phyloP scores from a whole-genome alignment of 2,329 filamentous ascomycete species.

The Colletotrichum lentis region DNA sequence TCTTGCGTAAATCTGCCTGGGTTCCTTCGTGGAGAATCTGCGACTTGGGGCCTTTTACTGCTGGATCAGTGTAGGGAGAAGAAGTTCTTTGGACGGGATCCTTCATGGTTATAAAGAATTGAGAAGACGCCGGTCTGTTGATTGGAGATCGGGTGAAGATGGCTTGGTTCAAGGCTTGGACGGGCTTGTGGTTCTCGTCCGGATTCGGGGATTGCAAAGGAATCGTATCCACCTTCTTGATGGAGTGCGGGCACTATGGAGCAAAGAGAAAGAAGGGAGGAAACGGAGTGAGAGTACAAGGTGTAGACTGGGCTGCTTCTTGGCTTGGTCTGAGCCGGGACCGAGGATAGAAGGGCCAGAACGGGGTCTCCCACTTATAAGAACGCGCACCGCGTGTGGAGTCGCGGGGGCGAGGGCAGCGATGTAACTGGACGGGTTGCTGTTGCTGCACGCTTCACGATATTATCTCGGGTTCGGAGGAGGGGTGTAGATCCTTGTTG shows the following conservation, averaged over 20 bases:
- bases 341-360: constrained; percentile 37
- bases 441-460: constrained; percentile 34
- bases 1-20: constrained; percentile 51
- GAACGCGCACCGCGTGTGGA: constrained; percentile 35
- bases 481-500: constrained; percentile 27
- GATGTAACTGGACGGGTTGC: constrained; percentile 21
- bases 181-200: constrained; percentile 36
- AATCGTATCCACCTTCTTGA: constrained; percentile 30
- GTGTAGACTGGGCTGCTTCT: constrained; percentile 31
- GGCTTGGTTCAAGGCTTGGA: constrained; percentile 35
- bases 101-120: constrained; percentile 50
- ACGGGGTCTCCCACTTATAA: constrained; percentile 36
- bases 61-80: constrained; percentile 52
- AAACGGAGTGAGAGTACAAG: constrained; percentile 14
- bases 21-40: constrained; percentile 49
- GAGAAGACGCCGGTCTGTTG: constrained; percentile 15
- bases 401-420: constrained; percentile 32
- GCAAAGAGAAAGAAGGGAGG: constrained; percentile 6
- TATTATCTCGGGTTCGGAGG: constrained; percentile 35
- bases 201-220: constrained; percentile 36
- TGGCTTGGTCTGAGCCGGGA: constrained; percentile 30
- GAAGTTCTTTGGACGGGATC: constrained; percentile 51
- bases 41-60: constrained; percentile 52
- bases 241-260: not conserved
- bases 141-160: constrained; percentile 32